These are phyloP conservation scores for Podaxis mareebaensis DNA, from an alignment of 768 basidiomycete species.

Conservation along the genomic window DNA sequence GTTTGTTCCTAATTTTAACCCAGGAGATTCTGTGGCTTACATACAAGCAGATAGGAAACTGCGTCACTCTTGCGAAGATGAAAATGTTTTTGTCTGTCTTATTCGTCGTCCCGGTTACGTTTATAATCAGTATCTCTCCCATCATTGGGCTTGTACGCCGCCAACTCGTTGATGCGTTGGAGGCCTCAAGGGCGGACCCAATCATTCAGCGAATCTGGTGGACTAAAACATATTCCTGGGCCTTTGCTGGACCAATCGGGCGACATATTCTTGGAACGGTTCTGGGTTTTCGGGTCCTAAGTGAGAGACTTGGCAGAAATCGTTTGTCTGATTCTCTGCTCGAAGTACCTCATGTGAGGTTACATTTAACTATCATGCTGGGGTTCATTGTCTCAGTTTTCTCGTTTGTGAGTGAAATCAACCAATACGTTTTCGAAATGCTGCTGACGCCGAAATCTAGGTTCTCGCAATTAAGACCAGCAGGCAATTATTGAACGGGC, in stretches of 20 bases:
- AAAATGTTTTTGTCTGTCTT: conserved; percentile 38
- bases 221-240: conserved; percentile 45
- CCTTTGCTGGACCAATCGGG: conserved; percentile 43
- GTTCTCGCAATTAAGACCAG: conserved; percentile 17
- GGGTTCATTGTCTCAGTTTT: conserved; percentile 35
- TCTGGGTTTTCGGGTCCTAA: conserved; percentile 36
- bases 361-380: conserved; percentile 27
- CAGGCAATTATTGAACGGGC: conserved; percentile 29
- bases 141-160: conserved; percentile 25
- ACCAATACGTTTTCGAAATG: background rate
- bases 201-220: conserved; percentile 39
- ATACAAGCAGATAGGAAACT: conserved; percentile 38
- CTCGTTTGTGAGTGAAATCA: conserved; percentile 30
- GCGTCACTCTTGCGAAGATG: conserved; percentile 38
- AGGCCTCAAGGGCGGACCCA: conserved; percentile 28
- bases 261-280: conserved; percentile 39
- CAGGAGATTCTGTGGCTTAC: background rate
- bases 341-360: conserved; percentile 37
- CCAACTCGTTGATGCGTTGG: conserved; percentile 31
- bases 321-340: conserved; percentile 27
- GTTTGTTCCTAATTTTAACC: conserved; percentile 24
- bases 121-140: conserved; percentile 30
- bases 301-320: conserved; percentile 15
- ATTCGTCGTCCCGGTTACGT: conserved; percentile 31
- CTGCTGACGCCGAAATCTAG: conserved; percentile 17